Evolutionary conservation across 768 basidiomycete species (phyloP).

Genomic region (Gelatoporia subvermispora): DNA sequence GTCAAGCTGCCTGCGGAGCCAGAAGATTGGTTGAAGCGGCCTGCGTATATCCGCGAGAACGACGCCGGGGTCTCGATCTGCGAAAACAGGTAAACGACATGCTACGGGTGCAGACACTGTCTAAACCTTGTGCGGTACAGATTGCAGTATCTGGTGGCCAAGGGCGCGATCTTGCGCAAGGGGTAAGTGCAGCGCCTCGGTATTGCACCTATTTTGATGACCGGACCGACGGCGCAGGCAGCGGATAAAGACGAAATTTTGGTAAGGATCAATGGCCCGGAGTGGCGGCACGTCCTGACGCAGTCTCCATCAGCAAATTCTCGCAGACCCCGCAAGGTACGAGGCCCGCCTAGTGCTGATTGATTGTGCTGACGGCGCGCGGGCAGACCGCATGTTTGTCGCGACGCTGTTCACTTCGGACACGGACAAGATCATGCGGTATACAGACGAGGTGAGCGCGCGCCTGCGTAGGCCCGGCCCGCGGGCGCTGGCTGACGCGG

Average conservation of each 20-base stretch:
- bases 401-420: constrained; percentile 81
- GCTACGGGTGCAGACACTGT: not conserved
- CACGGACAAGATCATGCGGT: constrained; percentile 70
- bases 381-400: constrained; percentile 68
- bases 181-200: constrained; percentile 46
- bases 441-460: constrained; percentile 64
- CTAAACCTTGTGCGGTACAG: constrained; percentile 34
- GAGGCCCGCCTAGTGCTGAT: constrained; percentile 10
- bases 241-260: constrained; percentile 77
- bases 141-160: constrained; percentile 81
- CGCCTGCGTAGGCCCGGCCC: constrained; percentile 1
- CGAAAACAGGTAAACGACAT: constrained; percentile 84
- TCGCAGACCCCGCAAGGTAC: constrained; percentile 52
- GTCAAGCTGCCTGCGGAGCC: constrained; percentile 86
- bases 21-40: constrained; percentile 81
- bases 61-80: constrained; percentile 74
- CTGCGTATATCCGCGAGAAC: constrained; percentile 77
- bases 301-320: constrained; percentile 51
- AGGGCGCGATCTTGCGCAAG: constrained; percentile 82
- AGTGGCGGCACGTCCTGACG: constrained; percentile 2
- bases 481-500: constrained; percentile 3
- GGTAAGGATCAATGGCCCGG: constrained; percentile 39
- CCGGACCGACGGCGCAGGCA: constrained; percentile 45
- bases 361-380: not conserved
- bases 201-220: constrained; percentile 14